phyloP scores from a whole-genome alignment of 768 basidiomycete species.

The Macrolepiota fuliginosa region DNA sequence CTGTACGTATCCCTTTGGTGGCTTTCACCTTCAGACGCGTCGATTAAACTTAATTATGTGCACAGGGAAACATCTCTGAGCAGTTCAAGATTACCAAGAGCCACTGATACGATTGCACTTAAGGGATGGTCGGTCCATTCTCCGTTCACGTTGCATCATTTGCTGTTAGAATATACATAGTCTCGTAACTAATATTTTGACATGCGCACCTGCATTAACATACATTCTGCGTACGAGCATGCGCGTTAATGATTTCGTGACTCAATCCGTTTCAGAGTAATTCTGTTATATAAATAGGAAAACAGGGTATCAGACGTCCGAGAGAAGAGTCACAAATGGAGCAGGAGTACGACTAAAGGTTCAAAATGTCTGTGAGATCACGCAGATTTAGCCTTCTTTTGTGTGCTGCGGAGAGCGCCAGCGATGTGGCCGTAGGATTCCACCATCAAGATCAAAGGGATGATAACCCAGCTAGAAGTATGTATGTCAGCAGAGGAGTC shows the following conservation, averaged over 20 bases:
- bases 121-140: not conserved
- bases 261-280: not conserved
- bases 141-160: not conserved
- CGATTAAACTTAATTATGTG: not conserved
- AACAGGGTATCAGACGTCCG: not conserved
- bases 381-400: slow-evolving; percentile 23
- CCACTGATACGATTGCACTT: not conserved
- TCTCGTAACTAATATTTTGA: not conserved
- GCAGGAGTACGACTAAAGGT: not conserved
- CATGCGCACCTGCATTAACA: not conserved
- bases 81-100: slow-evolving; percentile 24
- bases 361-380: not conserved
- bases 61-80: slow-evolving; percentile 28
- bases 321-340: not conserved
- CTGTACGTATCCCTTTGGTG: slow-evolving; percentile 31
- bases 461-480: slow-evolving; percentile 66
- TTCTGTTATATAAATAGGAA: not conserved
- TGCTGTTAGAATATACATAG: not conserved
- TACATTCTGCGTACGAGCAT: not conserved
- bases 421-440: slow-evolving; percentile 77
- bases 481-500: not conserved
- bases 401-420: slow-evolving; percentile 46
- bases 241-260: too few species aligned
- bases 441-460: slow-evolving; percentile 74
- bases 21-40: slow-evolving; percentile 7